Conservation (phyloP, 768 basidiomycete species). For the Clavaria fumosa region DNA sequence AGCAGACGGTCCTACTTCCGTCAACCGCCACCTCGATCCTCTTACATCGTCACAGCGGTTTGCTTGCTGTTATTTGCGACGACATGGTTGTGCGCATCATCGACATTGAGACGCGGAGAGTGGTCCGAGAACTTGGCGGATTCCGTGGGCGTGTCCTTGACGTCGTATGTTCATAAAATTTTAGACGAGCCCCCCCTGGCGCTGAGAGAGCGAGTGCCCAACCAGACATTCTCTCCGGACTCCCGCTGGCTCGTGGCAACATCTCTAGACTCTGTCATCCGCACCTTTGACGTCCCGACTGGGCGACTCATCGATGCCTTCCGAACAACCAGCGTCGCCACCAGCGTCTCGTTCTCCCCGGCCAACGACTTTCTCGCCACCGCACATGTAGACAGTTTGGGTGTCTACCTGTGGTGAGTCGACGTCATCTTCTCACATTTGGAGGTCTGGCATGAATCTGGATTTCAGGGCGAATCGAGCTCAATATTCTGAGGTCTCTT, state of each 20-base stretch:
- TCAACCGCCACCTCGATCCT: slow-evolving; percentile 54
- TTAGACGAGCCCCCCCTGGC: neutral
- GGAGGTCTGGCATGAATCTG: slow-evolving; percentile 1
- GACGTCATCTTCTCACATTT: neutral
- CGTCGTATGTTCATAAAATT: slow-evolving; percentile 35
- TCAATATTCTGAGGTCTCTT: slow-evolving; percentile 76
- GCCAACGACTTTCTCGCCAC: slow-evolving; percentile 94
- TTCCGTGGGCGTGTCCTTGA: slow-evolving; percentile 81
- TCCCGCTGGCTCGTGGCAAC: slow-evolving; percentile 86
- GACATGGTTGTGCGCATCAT: slow-evolving; percentile 75
- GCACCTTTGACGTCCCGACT: slow-evolving; percentile 93
- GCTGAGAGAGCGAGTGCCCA: neutral
- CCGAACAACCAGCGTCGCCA: slow-evolving; percentile 73
- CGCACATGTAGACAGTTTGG: slow-evolving; percentile 85
- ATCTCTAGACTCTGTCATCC: slow-evolving; percentile 80
- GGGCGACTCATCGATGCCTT: slow-evolving; percentile 88
- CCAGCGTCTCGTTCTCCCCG: slow-evolving; percentile 85
- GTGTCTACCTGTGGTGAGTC: slow-evolving; percentile 80
- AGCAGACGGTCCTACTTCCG: slow-evolving; percentile 49
- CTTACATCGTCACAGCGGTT: slow-evolving; percentile 72
- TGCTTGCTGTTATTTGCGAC: slow-evolving; percentile 74
- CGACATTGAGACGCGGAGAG: slow-evolving; percentile 77
- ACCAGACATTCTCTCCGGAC: slow-evolving; percentile 85
- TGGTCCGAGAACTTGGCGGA: slow-evolving; percentile 82
- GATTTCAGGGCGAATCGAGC: slow-evolving; percentile 79